Evolutionary conservation across 805 yeast species (phyloP).

Genomic region (Maudiozyma pseudohumilis): DNA sequence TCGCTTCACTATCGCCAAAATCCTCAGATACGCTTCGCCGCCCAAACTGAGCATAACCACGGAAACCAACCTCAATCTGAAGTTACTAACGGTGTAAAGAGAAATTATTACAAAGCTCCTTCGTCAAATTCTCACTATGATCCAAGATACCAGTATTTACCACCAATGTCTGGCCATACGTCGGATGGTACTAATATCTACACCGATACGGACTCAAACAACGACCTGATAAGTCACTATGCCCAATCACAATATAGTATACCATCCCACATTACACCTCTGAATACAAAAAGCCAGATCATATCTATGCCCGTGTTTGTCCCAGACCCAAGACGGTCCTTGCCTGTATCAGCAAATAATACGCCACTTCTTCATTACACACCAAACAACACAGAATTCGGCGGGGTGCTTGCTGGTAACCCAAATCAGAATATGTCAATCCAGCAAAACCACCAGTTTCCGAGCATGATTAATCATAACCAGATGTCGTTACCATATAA

Average conservation of each 20-base stretch:
- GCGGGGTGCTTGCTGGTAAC: background rate
- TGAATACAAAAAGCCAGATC: background rate
- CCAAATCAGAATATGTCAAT: too few species aligned
- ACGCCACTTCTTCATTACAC: background rate
- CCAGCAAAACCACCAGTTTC: too few species aligned
- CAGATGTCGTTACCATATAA: too few species aligned
- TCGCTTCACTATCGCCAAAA: too few species aligned
- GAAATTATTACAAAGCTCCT: background rate
- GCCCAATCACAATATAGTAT: background rate
- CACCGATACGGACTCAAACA: background rate
- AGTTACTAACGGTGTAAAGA: background rate
- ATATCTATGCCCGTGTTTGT: slow-evolving; percentile 4
- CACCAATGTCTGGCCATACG: background rate
- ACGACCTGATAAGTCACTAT: background rate
- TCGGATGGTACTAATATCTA: background rate
- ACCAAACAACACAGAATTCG: background rate
- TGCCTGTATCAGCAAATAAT: background rate
- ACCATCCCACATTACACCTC: background rate
- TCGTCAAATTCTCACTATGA: background rate
- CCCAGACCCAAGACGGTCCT: slow-evolving; percentile 1
- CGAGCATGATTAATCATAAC: too few species aligned
- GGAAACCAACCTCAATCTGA: too few species aligned
- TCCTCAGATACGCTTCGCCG: too few species aligned
- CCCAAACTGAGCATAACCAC: too few species aligned
- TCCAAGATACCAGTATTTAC: background rate